Evolutionary conservation across 768 basidiomycete genomes (phyloP), one percentile per base, ranked within the genome.

Genomic region (Termitomyces sp.): DNA sequence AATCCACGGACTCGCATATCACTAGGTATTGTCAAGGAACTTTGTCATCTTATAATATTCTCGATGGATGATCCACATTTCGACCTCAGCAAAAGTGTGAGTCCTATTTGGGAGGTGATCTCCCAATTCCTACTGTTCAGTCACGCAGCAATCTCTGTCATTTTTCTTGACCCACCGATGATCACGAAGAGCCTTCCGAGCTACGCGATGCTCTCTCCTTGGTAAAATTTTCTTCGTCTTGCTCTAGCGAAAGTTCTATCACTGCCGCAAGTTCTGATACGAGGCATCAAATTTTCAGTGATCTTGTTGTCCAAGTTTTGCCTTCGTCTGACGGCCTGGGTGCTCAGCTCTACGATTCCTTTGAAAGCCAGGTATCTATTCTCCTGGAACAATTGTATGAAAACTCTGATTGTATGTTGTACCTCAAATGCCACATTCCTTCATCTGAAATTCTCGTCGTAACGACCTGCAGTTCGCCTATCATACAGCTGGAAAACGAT

Each of bases 51-150:
- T 40, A 54, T 52, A 37, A 54, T 54, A 38, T 40, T 45, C 40
- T 47, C 47, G 19, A 64, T 73, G 65, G 65, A 67, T 53, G 54
- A 68, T 51, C 70, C 71, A 52, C 59, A 70, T 45, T 72, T 58
- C 45, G 65, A 70, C 41, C 59, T 55, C 5, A 61, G 55, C n/a
- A 60, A 56, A 47, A 65, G 55, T 30, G 70, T 68, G 54, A 43
- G 54, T 26, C 15, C n/a, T 32, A 5, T 37, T 34, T 9, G 21
- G 26, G 6, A 22, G 21, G n/a, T 34, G 21, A 12, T 5, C 3
- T 28, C 9, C 21, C 32, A n/a, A 12, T 11, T 15, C 45, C 15
- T 14, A 15, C 14, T 41, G 3, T 40, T 19, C 21, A 59, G 58
- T 14, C 49, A 50, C 42, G 40, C 44, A 49, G 21, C 40, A 46